Evolutionary conservation across 2,329 filamentous ascomycete genomes (phyloP).

Genomic region (Seiridium unicorne): DNA sequence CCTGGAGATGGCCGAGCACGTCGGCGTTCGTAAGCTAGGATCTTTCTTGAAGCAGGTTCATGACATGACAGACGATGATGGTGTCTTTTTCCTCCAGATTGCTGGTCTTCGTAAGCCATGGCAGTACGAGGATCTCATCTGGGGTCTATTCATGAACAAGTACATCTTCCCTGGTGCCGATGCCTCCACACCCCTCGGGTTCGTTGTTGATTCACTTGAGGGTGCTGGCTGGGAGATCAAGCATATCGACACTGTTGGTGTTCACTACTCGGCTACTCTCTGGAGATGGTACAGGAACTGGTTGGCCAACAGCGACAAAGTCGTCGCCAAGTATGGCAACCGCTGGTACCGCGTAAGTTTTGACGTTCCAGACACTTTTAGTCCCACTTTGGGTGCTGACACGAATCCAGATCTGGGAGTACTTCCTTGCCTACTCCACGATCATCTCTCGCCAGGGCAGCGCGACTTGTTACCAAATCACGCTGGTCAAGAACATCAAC

Average conservation of each 20-base stretch:
- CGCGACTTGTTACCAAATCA: constrained; percentile 78
- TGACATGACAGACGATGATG: constrained; percentile 95
- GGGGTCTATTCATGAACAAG: constrained; percentile 99
- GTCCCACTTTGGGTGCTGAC: constrained; percentile 9
- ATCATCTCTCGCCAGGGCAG: constrained; percentile 74
- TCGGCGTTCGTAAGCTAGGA: constrained; percentile 85
- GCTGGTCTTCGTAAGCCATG: constrained; percentile 90
- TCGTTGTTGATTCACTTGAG: constrained; percentile 82
- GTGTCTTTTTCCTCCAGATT: constrained; percentile 93
- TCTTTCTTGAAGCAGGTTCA: constrained; percentile 83
- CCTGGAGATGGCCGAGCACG: constrained; percentile 98
- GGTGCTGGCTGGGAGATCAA: constrained; percentile 88
- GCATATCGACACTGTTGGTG: constrained; percentile 86
- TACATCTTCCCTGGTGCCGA: constrained; percentile 98
- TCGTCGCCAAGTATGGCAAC: constrained; percentile 90
- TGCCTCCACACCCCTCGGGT: constrained; percentile 88
- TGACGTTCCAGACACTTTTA: not conserved
- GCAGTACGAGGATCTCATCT: constrained; percentile 98
- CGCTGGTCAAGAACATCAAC: constrained; percentile 80
- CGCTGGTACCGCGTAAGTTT: constrained; percentile 87
- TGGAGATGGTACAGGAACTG: constrained; percentile 99
- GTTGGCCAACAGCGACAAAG: constrained; percentile 90
- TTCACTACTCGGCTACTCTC: constrained; percentile 94
- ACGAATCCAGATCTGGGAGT: constrained; percentile 62
- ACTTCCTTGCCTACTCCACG: constrained; percentile 74